phyloP scores from a whole-genome alignment of 345 rosid genomes.

The Triadica sebifera region DNA sequence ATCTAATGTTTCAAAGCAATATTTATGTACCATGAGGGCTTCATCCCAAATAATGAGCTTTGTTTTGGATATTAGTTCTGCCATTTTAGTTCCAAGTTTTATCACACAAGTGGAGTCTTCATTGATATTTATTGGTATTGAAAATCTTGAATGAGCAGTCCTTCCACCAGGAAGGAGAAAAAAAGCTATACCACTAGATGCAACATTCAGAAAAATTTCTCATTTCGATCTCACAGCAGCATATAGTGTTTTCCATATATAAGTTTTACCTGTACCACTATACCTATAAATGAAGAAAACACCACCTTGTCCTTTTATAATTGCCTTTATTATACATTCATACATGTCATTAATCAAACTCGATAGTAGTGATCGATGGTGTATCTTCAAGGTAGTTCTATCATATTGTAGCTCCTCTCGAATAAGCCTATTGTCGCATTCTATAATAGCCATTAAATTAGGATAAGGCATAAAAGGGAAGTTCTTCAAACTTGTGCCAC shows the following conservation, averaged over 20 bases:
- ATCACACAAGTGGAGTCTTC: not conserved
- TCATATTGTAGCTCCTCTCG: not conserved
- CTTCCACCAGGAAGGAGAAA: not conserved
- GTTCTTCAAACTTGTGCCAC: too few relatives aligned
- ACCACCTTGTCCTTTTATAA: not conserved
- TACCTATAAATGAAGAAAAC: not conserved
- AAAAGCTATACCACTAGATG: not conserved
- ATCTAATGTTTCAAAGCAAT: not conserved
- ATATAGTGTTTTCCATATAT: not conserved
- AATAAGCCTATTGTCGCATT: too few relatives aligned
- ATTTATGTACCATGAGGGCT: not conserved
- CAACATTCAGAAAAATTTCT: not conserved
- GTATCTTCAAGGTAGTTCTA: not conserved
- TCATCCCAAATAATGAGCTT: not conserved
- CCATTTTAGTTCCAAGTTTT: not conserved
- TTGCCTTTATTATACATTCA: not conserved
- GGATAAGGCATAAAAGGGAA: too few relatives aligned
- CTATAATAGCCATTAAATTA: too few relatives aligned
- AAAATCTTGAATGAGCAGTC: not conserved
- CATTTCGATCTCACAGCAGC: not conserved
- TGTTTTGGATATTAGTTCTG: not conserved
- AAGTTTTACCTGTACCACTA: not conserved
- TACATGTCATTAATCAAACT: not conserved
- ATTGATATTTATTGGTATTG: too few relatives aligned
- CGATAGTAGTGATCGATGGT: too few relatives aligned